Evolutionary conservation across 225 moss, liverwort and hornwort species (phyloP).

Genomic region (Polytrichum formosum): DNA sequence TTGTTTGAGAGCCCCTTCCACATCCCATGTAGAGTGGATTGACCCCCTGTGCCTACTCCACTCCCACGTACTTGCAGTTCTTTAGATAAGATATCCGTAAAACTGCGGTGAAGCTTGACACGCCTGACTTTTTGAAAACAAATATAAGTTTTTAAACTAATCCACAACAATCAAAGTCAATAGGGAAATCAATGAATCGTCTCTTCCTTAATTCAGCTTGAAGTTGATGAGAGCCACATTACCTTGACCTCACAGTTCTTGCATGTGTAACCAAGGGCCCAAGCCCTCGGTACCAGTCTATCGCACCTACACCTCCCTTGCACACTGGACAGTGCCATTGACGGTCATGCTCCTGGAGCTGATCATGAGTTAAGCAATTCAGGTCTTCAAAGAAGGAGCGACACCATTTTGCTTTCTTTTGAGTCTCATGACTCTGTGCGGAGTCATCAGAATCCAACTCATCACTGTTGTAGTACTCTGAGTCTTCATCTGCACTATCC

Average conservation of each 20-base stretch:
- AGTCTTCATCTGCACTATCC: slow-evolving; percentile 17
- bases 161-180: not conserved
- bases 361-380: slow-evolving; percentile 44
- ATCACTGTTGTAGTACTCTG: slow-evolving; percentile 7
- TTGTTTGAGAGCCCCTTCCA: slow-evolving; percentile 41
- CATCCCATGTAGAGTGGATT: slow-evolving; percentile 34
- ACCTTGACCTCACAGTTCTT: slow-evolving; percentile 39
- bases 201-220: not conserved
- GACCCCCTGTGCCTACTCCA: slow-evolving; percentile 38
- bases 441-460: slow-evolving; percentile 41
- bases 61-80: slow-evolving; percentile 41
- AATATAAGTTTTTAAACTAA: no score
- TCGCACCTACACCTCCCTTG: slow-evolving; percentile 56
- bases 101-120: slow-evolving; percentile 55
- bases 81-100: slow-evolving; percentile 57
- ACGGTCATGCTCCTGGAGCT: slow-evolving; percentile 57
- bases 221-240: not conserved
- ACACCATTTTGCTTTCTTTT: slow-evolving; percentile 50
- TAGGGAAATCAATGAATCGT: not conserved
- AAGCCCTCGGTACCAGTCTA: slow-evolving; percentile 64
- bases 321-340: slow-evolving; percentile 75
- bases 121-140: not conserved
- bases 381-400: slow-evolving; percentile 64
- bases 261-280: slow-evolving; percentile 59
- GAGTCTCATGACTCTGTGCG: slow-evolving; percentile 50